Conservation (phyloP, 176 grass and related monocot species). For the Triticum dicoccoides region DNA sequence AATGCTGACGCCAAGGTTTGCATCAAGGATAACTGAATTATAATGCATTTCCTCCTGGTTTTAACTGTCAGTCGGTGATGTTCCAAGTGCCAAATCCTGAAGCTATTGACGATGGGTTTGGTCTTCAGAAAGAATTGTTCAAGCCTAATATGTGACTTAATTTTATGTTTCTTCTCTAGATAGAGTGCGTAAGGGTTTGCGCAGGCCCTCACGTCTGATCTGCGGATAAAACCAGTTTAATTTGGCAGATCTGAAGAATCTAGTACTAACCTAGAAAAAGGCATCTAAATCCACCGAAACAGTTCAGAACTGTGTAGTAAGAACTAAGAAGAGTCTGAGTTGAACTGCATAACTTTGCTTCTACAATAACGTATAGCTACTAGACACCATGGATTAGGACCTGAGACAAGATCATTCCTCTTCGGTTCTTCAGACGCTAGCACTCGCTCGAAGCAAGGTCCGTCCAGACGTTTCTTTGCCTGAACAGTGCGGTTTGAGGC, state of each 20-base stretch:
- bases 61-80: neutral
- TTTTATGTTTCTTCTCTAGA: too few species aligned
- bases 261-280: neutral
- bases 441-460: neutral
- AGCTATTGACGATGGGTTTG: too few species aligned
- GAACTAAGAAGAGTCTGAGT: neutral
- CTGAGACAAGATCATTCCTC: constrained; percentile 18
- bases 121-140: too few species aligned
- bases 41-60: neutral
- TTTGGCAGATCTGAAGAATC: too few species aligned
- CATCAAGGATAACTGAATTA: neutral
- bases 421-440: neutral
- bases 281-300: neutral
- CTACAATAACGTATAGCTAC: neutral
- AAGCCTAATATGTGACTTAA: too few species aligned
- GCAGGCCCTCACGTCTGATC: too few species aligned
- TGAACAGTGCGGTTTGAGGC: constrained; percentile 6
- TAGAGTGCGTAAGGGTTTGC: too few species aligned
- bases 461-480: constrained; percentile 12
- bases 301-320: neutral
- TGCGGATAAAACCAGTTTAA: too few species aligned
- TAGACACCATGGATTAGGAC: neutral
- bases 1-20: too few species aligned
- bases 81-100: too few species aligned
- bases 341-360: neutral